Evolutionary conservation across 345 rosid genomes (phyloP).

Genomic region (Diplotaxis tenuifolia): DNA sequence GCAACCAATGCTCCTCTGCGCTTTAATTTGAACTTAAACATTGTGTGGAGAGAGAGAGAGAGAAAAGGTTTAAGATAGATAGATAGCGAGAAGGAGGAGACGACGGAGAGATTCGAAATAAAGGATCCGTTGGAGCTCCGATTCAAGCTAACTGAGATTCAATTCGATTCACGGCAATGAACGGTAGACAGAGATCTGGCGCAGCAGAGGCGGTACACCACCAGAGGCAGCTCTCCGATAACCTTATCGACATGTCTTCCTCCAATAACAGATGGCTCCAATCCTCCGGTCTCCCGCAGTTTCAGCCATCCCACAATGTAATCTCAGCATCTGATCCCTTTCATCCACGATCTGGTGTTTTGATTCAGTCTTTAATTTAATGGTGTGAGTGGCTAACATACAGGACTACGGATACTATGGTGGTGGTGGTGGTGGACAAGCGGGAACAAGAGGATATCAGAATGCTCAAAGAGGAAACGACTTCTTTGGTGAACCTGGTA

Average conservation of each 20-base stretch:
- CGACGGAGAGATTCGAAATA: slow-evolving; percentile 9
- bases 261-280: slow-evolving; percentile 92
- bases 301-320: slow-evolving; percentile 49
- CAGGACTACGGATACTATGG: slow-evolving; percentile 83
- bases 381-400: slow-evolving; percentile 4
- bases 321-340: slow-evolving; percentile 23
- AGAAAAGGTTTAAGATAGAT: slow-evolving; percentile 4
- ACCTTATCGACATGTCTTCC: slow-evolving; percentile 59
- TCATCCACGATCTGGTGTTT: slow-evolving; percentile 6
- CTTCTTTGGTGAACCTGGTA: slow-evolving; percentile 63
- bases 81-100: slow-evolving; percentile 10
- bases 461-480: slow-evolving; percentile 74
- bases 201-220: slow-evolving; percentile 61
- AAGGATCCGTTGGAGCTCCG: slow-evolving; percentile 34
- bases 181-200: slow-evolving; percentile 87
- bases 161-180: slow-evolving; percentile 34
- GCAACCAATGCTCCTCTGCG: slow-evolving; percentile 24
- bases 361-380: background rate
- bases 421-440: slow-evolving; percentile 68
- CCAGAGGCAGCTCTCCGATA: slow-evolving; percentile 80
- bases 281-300: slow-evolving; percentile 86
- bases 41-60: slow-evolving; percentile 28
- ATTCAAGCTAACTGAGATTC: slow-evolving; percentile 28
- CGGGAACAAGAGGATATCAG: slow-evolving; percentile 57
- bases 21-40: slow-evolving; percentile 44